Evolutionary conservation across 2,329 filamentous ascomycete species (phyloP).

Genomic region (Fusarium pseudonygamai): DNA sequence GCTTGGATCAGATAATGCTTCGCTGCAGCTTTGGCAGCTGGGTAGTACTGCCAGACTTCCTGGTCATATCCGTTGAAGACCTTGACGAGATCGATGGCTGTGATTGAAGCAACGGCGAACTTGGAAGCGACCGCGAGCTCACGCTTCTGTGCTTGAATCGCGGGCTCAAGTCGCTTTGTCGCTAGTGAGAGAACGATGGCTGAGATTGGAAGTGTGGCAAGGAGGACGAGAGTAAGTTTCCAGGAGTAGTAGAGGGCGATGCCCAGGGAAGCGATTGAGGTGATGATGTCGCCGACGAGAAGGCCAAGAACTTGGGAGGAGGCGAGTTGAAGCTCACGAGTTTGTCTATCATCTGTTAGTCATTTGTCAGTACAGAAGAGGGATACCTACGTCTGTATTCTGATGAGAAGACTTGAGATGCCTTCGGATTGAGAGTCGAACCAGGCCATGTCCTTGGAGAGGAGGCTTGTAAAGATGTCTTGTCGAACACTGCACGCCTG

Average conservation of each 20-base stretch:
- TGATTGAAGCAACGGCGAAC: conserved; percentile 73
- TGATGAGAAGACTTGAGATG: conserved; percentile 73
- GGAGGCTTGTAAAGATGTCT: conserved; percentile 71
- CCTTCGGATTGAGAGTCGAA: conserved; percentile 80
- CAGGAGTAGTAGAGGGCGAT: conserved; percentile 84
- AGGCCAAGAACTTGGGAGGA: conserved; percentile 83
- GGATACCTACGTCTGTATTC: conserved; percentile 74
- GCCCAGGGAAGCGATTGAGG: conserved; percentile 70
- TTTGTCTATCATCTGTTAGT: conserved; percentile 66
- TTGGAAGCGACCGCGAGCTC: conserved; percentile 78
- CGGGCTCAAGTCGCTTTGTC: conserved; percentile 68
- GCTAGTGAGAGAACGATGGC: conserved; percentile 67
- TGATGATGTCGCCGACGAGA: conserved; percentile 70
- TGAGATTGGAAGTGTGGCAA: conserved; percentile 77
- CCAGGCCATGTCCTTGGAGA: conserved; percentile 82
- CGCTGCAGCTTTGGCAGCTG: conserved; percentile 66
- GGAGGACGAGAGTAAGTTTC: conserved; percentile 82
- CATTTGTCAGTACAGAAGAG: rapidly evolving
- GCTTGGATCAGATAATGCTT: conserved; percentile 74
- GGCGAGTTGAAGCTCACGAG: conserved; percentile 81
- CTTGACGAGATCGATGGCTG: conserved; percentile 86
- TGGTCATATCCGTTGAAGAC: conserved; percentile 79
- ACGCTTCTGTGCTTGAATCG: conserved; percentile 74
- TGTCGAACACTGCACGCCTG: conserved; percentile 75
- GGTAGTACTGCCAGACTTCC: conserved; percentile 73